These are phyloP conservation scores for Solanum verrucosum DNA, from an alignment of 257 asterid genomes.

Conservation along the genomic window DNA sequence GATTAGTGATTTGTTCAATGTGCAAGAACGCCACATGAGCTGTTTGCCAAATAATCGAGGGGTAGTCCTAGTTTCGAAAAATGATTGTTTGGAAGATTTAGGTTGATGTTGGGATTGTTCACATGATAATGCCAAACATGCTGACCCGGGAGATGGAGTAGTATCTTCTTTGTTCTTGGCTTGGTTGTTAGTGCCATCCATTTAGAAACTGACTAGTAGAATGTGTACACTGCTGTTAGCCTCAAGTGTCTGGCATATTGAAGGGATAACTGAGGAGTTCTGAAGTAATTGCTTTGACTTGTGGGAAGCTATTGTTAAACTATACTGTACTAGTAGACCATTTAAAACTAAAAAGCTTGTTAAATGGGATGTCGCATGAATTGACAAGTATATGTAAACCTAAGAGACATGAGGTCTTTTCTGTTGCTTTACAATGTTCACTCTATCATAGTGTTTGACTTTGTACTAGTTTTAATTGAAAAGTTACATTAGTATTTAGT, in stretches of 20 bases:
- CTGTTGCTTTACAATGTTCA: background rate
- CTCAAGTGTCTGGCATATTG: background rate
- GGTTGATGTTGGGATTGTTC: background rate
- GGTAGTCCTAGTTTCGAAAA: background rate
- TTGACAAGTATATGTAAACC: background rate
- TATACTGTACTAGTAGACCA: background rate
- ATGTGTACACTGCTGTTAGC: background rate
- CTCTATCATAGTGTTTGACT: background rate
- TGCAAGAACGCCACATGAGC: background rate
- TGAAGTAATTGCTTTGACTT: background rate
- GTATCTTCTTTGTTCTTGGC: background rate
- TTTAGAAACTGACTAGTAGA: background rate
- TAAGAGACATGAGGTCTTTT: background rate
- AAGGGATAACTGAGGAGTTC: background rate
- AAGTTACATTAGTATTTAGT: background rate
- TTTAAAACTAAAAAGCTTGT: background rate
- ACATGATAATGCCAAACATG: background rate
- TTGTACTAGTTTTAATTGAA: background rate
- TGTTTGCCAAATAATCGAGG: background rate
- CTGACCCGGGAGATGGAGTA: background rate
- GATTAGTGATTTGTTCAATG: background rate
- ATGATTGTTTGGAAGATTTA: background rate
- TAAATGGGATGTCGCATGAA: background rate
- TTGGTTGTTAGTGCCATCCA: background rate
- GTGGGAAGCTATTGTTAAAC: background rate